phyloP scores from a whole-genome alignment of 768 basidiomycete species.

The Fistulinella prunicolor region DNA sequence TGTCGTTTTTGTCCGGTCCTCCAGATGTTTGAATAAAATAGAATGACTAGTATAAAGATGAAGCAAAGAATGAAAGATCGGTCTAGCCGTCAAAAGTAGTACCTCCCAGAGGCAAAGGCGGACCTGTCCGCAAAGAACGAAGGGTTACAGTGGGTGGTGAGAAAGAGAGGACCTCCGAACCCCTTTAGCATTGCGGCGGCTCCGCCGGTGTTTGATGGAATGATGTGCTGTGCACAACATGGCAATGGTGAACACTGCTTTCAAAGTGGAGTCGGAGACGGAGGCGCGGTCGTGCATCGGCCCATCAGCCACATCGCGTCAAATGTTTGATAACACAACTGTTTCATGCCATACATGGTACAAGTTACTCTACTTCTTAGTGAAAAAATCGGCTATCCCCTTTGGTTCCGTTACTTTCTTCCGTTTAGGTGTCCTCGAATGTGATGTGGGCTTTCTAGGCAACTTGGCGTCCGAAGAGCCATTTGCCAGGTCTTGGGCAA shows the following conservation, averaged over 20 bases:
- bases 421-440: constrained; percentile 28
- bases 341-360: neutral
- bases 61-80: constrained; percentile 10
- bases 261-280: no score
- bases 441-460: constrained; percentile 6
- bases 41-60: neutral
- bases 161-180: constrained; percentile 10
- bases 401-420: constrained; percentile 29
- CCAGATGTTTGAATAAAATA: no score
- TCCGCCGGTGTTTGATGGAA: neutral
- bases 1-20: no score
- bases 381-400: constrained; percentile 51
- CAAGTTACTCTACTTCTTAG: constrained; percentile 26
- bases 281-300: no score
- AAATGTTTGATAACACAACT: no score
- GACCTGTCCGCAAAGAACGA: constrained; percentile 35
- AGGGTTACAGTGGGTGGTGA: constrained; percentile 17
- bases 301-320: no score
- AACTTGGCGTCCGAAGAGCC: constrained; percentile 26
- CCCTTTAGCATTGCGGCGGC: neutral
- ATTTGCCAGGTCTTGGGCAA: constrained; percentile 73
- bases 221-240: no score
- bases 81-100: constrained; percentile 22
- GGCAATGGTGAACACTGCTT: no score
- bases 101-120: constrained; percentile 33